A percentile compares a stretch with the other conserved stretches of the same genome.
Conservation (phyloP, 2,329 filamentous ascomycete species). For the Trichoderma oligosporum region DNA sequence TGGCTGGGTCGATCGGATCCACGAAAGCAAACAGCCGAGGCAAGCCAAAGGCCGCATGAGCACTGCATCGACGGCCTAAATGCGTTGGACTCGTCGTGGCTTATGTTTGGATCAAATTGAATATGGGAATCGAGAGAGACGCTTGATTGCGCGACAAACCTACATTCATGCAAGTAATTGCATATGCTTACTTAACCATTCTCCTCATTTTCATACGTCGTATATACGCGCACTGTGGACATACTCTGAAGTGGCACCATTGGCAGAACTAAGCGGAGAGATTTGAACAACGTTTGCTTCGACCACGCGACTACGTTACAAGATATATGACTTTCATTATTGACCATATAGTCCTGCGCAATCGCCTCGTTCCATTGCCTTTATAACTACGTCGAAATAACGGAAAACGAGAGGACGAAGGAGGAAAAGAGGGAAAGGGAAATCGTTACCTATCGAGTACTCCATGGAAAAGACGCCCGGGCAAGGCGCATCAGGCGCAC, state of each 20-base stretch:
- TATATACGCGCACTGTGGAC: not conserved
- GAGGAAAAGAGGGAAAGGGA: not conserved
- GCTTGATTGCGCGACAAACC: not conserved
- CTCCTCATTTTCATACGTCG: not conserved
- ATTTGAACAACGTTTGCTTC: not conserved
- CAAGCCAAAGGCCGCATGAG: not conserved
- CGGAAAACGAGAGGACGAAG: not conserved
- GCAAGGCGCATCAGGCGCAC: not conserved
- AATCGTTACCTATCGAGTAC: no score
- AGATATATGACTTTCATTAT: not conserved
- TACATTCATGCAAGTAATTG: slow-evolving; percentile 2
- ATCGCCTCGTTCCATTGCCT: not conserved
- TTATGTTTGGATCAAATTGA: not conserved
- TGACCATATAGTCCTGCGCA: not conserved
- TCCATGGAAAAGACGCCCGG: not conserved
- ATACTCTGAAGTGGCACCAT: not conserved
- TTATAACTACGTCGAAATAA: not conserved
- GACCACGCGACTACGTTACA: not conserved
- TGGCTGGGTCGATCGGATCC: slow-evolving; percentile 6
- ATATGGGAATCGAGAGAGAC: not conserved
- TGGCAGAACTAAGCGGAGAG: not conserved
- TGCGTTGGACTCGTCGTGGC: not conserved
- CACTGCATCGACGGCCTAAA: not conserved
- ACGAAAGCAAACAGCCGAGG: not conserved
- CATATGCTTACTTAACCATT: slow-evolving; percentile 2